Evolutionary conservation across 192 early-diverging fungal genomes (phyloP).

Genomic region (Rhizophagus clarus): DNA sequence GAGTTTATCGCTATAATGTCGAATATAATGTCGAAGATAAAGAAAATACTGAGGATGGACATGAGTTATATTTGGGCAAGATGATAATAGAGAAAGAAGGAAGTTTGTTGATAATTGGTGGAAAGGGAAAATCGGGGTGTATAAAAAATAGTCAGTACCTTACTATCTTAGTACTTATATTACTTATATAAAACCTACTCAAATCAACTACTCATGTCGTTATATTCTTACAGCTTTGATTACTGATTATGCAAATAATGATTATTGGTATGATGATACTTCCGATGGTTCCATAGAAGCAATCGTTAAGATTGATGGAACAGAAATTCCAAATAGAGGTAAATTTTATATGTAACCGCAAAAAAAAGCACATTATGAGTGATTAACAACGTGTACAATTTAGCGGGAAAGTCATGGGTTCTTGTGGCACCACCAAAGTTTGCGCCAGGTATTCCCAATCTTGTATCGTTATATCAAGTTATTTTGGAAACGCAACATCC

Average conservation of each 20-base stretch:
- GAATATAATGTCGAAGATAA: neutral
- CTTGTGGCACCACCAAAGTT: conserved; percentile 28
- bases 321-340: conserved; percentile 6
- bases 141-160: too few relatives aligned
- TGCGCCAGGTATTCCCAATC: conserved; percentile 28
- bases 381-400: neutral
- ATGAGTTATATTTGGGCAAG: conserved; percentile 11
- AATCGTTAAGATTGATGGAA: neutral
- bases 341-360: neutral
- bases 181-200: neutral
- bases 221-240: neutral
- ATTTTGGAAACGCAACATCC: conserved; percentile 24
- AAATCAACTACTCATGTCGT: neutral
- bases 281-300: conserved; percentile 29
- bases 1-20: neutral
- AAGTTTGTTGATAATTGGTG: conserved; percentile 20
- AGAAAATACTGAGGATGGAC: neutral
- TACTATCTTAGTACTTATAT: too few relatives aligned
- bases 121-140: conserved; percentile 27
- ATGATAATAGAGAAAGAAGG: too few relatives aligned
- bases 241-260: conserved; percentile 22
- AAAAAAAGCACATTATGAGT: neutral
- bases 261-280: conserved; percentile 32
- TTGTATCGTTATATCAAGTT: conserved; percentile 18
- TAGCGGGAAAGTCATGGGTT: conserved; percentile 29